A percentile compares a stretch with the other conserved stretches of the same genome.
These are phyloP conservation scores for Gymnopilus junonius DNA, from an alignment of 768 basidiomycete species.

Conservation along the genomic window DNA sequence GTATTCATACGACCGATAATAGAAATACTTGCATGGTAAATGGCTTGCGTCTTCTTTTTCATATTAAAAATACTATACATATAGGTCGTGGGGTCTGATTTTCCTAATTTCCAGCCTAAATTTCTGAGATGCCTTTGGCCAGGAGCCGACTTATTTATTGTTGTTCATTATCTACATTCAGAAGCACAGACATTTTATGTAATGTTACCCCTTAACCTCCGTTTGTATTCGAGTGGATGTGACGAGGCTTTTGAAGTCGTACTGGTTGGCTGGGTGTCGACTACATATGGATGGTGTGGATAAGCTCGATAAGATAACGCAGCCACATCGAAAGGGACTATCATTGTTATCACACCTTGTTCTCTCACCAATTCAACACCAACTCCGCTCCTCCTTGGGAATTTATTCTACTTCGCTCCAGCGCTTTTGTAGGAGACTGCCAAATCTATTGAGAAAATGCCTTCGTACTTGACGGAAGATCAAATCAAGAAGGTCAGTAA, in stretches of 20 bases:
- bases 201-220: background rate
- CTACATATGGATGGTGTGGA: background rate
- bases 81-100: background rate
- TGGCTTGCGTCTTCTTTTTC: background rate
- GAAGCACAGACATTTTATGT: background rate
- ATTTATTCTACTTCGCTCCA: background rate
- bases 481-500: conserved; percentile 61
- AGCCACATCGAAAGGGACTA: too few relatives aligned
- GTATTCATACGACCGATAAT: background rate
- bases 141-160: background rate
- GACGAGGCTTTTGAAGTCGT: too few relatives aligned
- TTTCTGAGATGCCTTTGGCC: background rate
- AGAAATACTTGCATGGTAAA: background rate
- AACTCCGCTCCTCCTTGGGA: background rate
- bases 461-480: conserved; percentile 54
- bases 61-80: background rate
- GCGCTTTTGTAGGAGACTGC: background rate
- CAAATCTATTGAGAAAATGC: conserved; percentile 26
- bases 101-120: background rate
- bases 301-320: background rate
- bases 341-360: background rate
- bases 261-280: too few relatives aligned
- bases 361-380: background rate
- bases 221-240: background rate
- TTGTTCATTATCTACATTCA: too few relatives aligned